Percentiles rank a stretch among this genome's conserved stretches.
These are phyloP conservation scores for Cyclotella cryptica DNA, from an alignment of 108 stramenopile species.

Conservation along the genomic window DNA sequence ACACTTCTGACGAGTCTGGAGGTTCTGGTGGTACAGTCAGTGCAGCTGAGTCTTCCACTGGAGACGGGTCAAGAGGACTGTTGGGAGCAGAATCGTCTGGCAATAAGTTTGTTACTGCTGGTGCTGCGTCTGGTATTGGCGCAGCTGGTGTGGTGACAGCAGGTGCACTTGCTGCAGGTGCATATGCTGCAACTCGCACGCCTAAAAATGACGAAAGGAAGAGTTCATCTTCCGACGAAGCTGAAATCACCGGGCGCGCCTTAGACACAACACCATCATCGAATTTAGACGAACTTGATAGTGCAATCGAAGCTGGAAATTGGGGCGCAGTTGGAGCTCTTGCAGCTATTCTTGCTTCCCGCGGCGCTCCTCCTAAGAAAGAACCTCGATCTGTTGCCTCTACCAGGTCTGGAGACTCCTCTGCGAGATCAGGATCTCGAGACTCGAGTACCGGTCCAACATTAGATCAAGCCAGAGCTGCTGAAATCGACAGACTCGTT, in stretches of 20 bases:
- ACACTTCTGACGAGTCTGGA: constrained; percentile 42
- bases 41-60: constrained; percentile 57
- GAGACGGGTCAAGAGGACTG: constrained; percentile 32
- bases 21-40: constrained; percentile 64
- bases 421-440: constrained; percentile 27
- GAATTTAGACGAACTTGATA: constrained; percentile 69
- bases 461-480: constrained; percentile 62
- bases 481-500: constrained; percentile 84
- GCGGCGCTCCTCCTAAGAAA: constrained; percentile 17
- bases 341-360: constrained; percentile 78
- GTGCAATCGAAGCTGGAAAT: constrained; percentile 83
- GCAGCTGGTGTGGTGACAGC: constrained; percentile 47
- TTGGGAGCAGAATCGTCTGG: constrained; percentile 32
- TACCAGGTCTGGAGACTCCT: constrained; percentile 44
- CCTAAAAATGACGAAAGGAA: constrained; percentile 10
- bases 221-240: constrained; percentile 1
- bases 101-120: constrained; percentile 21
- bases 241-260: constrained; percentile 3
- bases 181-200: constrained; percentile 23
- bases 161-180: constrained; percentile 39
- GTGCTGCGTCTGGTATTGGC: constrained; percentile 55
- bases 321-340: constrained; percentile 90
- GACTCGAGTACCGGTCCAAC: constrained; percentile 36
- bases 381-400: constrained; percentile 30
- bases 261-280: constrained; percentile 7